Conservation (phyloP, 2,329 filamentous ascomycete genomes). For the Fusarium cyanostomum region DNA sequence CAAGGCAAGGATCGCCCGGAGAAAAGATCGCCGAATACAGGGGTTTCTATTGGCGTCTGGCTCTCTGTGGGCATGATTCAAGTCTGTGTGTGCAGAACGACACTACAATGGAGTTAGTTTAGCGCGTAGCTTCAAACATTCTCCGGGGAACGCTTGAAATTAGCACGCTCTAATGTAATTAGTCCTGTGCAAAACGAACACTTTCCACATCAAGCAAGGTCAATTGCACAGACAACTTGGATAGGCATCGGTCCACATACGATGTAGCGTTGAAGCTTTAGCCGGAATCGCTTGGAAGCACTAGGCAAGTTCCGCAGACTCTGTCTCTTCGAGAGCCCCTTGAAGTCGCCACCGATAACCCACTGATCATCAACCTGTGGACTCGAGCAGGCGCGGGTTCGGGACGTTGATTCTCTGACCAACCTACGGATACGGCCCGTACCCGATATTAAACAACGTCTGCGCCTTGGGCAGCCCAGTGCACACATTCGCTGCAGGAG, state of each 20-base stretch:
- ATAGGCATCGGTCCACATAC: not conserved
- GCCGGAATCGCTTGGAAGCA: not conserved
- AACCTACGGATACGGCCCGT: too few relatives aligned
- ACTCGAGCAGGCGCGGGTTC: too few relatives aligned
- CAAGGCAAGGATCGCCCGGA: not conserved
- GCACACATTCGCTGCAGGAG: too few relatives aligned
- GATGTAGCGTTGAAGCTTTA: not conserved
- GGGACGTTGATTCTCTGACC: too few relatives aligned
- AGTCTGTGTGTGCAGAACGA: not conserved
- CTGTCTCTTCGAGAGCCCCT: not conserved
- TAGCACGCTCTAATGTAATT: not conserved
- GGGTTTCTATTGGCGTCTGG: too few relatives aligned
- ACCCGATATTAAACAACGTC: too few relatives aligned
- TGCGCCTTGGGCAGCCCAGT: too few relatives aligned
- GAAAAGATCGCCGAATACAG: not conserved
- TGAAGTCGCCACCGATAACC: not conserved
- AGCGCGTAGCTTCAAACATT: slow-evolving; percentile 3
- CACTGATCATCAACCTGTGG: not conserved
- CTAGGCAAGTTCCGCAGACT: not conserved
- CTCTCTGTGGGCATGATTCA: not conserved
- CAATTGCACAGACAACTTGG: not conserved
- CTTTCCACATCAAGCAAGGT: not conserved
- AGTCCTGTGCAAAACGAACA: not conserved
- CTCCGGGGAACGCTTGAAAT: not conserved
- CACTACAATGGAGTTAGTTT: not conserved